phyloP scores from a whole-genome alignment of 331 rosid species.

The Malus hybrid region DNA sequence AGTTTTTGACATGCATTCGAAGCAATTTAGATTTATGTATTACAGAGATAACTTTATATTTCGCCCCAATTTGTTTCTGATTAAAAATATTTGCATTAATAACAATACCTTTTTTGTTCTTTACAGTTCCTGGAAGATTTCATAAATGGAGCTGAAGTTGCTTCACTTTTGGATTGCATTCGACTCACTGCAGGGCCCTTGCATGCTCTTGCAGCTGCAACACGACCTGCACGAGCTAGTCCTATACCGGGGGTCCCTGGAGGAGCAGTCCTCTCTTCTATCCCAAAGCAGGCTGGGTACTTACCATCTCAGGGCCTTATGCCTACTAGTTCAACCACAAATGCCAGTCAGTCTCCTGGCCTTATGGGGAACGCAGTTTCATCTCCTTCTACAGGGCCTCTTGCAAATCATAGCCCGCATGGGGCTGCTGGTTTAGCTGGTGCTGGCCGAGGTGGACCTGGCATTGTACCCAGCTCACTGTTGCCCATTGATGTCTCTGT shows the following conservation, averaged over 20 bases:
- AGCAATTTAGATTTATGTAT: not conserved
- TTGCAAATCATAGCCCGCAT: conserved; percentile 59
- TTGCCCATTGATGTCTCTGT: conserved; percentile 98
- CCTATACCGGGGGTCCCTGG: conserved; percentile 79
- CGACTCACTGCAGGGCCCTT: conserved; percentile 98
- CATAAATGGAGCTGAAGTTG: conserved; percentile 97
- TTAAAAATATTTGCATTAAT: not conserved
- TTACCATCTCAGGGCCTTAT: conserved; percentile 63
- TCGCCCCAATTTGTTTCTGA: not conserved
- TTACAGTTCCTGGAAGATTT: conserved; percentile 94
- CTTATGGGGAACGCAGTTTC: conserved; percentile 41
- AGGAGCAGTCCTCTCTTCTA: conserved; percentile 52
- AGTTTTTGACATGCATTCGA: not conserved
- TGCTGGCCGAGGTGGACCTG: conserved; percentile 95
- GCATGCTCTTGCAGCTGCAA: conserved; percentile 96
- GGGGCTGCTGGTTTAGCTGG: conserved; percentile 74
- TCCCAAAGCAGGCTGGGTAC: conserved; percentile 71
- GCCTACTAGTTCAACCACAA: conserved; percentile 47
- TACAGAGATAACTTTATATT: not conserved
- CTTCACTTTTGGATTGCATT: conserved; percentile 93
- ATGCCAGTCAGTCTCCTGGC: conserved; percentile 44
- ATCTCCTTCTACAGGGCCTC: conserved; percentile 41
- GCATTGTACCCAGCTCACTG: conserved; percentile 96
- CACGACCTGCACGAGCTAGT: conserved; percentile 97
- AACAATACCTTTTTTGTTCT: conserved; percentile 13